Base-by-base conservation (phyloP, 176 grass and related monocot genomes). In the Elaeis guineensis region DNA sequence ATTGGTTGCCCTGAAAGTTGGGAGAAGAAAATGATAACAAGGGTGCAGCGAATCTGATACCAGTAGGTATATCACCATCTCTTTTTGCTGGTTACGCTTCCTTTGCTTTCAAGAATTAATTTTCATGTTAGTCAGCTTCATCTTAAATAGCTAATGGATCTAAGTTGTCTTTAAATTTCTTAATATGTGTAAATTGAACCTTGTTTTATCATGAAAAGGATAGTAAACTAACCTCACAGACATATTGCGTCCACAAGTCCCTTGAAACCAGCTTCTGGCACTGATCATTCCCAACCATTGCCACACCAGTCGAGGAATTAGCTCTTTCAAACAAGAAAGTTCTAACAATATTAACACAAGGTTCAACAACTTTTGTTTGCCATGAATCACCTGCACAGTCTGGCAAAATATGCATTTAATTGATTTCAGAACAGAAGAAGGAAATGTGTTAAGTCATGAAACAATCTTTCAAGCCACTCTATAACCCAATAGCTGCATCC, bases 201-300 rank as follows among this genome's bases (percentile, higher is more conserved):
- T 44, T 44, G 35, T 44, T 44, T 44, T 11, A 44, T 44, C 11
- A 44, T 44, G 8, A 29, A 58, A 66, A 6, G 1, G 64, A 30
- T 30, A 7, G 28, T 30, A 30, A 19, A 83, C 50, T 84, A 44
- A 97, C 87, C 87, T 89, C 79, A 19, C 93, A 97, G 17, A 83
- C 59, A 66, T 82, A 83, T 55, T 97, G 87, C 15, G 66, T 78
- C 87, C 87, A 97, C 57, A 97, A 67, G 51, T 91, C 84, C 65
- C 55, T 85, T 58, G 67, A 86, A 26, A 55, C 49, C 57, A 35
- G 39, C 19, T 50, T 53, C 54, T 69, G 57, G 3, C 8, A 50
- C 54, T 60, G 60, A 50, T 17, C 62, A 75, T 50, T 19, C 65
- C 25, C 49, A 7, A 62, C 19, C 60, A 23, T n/a, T 51, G 63